Base-by-base conservation (phyloP, 352 stramenopile genomes). In the Pythium monospermum region DNA sequence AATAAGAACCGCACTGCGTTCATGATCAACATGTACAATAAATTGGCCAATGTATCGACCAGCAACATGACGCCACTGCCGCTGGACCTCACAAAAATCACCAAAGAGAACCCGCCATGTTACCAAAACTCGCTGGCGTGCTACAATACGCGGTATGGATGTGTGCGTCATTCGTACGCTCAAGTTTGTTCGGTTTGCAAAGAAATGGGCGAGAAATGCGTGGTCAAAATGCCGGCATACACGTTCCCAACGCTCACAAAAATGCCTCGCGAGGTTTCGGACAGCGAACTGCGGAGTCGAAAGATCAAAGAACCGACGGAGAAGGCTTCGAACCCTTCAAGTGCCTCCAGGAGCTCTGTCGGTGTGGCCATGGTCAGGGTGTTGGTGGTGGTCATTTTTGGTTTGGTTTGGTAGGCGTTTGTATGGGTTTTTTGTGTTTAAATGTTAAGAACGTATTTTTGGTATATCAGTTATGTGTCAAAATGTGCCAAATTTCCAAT, bases 11-110 rank as follows among this genome's bases (percentile, higher is more conserved):
- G 78, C 47, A 71, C 73, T 16, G 49, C 51, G 18, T 46, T 55
- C 19, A 78, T 86, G 69, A 80, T 86, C 46, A 57, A 63, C 13
- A 54, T 68, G 38, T 89, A 86, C 66, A 83, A 85, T 45, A 47
- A 47, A 2, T 41, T 63, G 18, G 47, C 57, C 23, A 52, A 65
- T 3, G 30, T 33, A 2, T 39, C 42, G 2, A 64, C 65, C 23
- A 48, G 25, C 15, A 62, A 66, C 37, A 85, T 87, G 76, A 54
- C 57, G 31, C 50, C 52, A 21, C 51, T 88, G 39, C 75, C 75
- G 6, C 61, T 48, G 2, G 61, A 85, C 25, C 38, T 85, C 16
- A 52, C 67, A 12, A 50, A 49, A 1, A 23, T 89, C 32, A 67
- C 68, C 4, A 57, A 66, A 1, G 38, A 54, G 19, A 87, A 89